Conservation (phyloP, 805 yeast genomes). For the Ogataea polymorpha region DNA sequence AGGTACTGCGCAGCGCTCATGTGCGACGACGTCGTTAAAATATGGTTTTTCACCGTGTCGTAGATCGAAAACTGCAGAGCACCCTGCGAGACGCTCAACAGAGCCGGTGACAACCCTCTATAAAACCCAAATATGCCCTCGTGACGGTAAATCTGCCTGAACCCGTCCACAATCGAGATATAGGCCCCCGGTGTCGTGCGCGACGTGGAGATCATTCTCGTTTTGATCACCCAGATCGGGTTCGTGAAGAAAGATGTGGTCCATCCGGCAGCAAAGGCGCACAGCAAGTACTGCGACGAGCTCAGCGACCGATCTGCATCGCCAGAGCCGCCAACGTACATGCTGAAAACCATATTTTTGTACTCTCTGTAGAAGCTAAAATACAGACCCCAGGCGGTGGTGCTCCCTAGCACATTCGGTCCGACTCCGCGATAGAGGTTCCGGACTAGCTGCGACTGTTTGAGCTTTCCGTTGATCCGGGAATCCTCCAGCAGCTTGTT, state of each 20-base stretch:
- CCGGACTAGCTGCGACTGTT: constrained; percentile 12
- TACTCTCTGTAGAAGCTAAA: constrained; percentile 71
- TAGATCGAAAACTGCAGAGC: constrained; percentile 85
- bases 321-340: background rate
- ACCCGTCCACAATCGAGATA: constrained; percentile 54
- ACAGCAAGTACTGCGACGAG: constrained; percentile 44
- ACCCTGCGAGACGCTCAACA: constrained; percentile 84
- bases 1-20: constrained; percentile 58
- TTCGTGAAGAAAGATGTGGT: constrained; percentile 76
- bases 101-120: constrained; percentile 72
- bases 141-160: constrained; percentile 40
- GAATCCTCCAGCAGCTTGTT: constrained; percentile 17
- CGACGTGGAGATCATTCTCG: constrained; percentile 71
- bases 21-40: constrained; percentile 16
- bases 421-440: constrained; percentile 70
- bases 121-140: constrained; percentile 77
- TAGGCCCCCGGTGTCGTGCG: constrained; percentile 49
- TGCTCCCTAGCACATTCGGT: constrained; percentile 80
- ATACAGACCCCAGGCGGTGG: constrained; percentile 86
- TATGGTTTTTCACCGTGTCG: constrained; percentile 61
- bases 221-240: constrained; percentile 94
- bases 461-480: constrained; percentile 4
- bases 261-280: constrained; percentile 72
- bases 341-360: constrained; percentile 35
- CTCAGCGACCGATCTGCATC: constrained; percentile 35